phyloP scores from a whole-genome alignment of 371 early-diverging fungal species.

The Blakeslea trispora region DNA sequence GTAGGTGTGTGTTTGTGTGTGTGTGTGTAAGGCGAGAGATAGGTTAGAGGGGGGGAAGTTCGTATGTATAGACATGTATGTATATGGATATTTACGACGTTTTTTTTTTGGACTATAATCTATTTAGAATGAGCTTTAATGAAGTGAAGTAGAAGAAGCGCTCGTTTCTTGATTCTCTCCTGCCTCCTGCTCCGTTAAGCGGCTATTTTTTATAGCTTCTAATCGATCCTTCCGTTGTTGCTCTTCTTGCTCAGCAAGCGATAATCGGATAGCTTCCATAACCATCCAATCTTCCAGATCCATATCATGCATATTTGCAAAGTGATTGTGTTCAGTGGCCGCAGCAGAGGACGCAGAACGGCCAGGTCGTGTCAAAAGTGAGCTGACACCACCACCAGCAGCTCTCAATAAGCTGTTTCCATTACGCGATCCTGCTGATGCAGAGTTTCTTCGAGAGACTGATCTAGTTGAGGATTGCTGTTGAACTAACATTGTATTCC shows the following conservation, averaged over 20 bases:
- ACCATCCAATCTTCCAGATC: conserved; percentile 92
- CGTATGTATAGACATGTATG: no score
- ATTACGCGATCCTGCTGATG: conserved; percentile 35
- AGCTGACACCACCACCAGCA: conserved; percentile 19
- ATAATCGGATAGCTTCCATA: conserved; percentile 85
- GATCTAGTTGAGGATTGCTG: conserved; percentile 16
- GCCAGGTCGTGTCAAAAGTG: conserved; percentile 39
- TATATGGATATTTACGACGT: not conserved
- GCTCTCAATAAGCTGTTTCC: conserved; percentile 22
- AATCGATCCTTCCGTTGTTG: conserved; percentile 24
- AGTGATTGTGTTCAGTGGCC: conserved; percentile 60
- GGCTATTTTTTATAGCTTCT: conserved; percentile 1
- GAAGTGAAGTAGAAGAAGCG: not conserved
- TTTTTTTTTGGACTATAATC: no score
- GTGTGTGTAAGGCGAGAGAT: not conserved
- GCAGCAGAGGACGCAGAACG: conserved; percentile 47
- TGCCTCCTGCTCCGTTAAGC: not conserved
- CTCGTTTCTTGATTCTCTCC: not conserved
- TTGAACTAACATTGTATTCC: conserved; percentile 49
- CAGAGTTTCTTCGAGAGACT: conserved; percentile 50
- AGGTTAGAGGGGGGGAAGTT: not conserved
- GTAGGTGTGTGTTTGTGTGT: not conserved
- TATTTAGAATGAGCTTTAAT: no score
- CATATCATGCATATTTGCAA: conserved; percentile 63
- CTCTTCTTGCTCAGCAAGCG: conserved; percentile 68